Conservation (phyloP, 768 basidiomycete genomes). For the Cantharellus cinnabarinus region DNA sequence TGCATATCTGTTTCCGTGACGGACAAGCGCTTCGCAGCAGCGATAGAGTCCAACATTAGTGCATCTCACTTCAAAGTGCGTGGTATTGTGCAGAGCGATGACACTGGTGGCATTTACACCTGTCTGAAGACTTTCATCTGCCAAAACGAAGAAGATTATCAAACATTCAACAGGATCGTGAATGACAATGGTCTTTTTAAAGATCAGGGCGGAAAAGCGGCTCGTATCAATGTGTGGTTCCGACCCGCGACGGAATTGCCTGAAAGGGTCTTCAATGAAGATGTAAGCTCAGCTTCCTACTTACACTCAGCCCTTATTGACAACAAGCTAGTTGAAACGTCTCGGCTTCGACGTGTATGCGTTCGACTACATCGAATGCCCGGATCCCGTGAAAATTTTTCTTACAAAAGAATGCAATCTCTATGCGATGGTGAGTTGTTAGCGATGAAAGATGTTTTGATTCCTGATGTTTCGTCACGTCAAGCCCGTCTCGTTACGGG, state of each 20-base stretch:
- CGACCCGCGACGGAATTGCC: constrained; percentile 18
- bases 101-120: not conserved
- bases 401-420: constrained; percentile 40
- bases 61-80: constrained; percentile 41
- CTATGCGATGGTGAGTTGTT: constrained; percentile 45
- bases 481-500: constrained; percentile 42
- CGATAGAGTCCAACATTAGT: constrained; percentile 56
- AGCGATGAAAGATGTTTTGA: not conserved
- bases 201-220: constrained; percentile 16
- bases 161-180: constrained; percentile 41
- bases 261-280: constrained; percentile 23
- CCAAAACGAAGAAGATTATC: constrained; percentile 65
- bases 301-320: constrained; percentile 1
- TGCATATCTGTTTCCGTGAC: constrained; percentile 50
- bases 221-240: constrained; percentile 48
- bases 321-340: constrained; percentile 26
- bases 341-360: constrained; percentile 69
- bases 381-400: constrained; percentile 53
- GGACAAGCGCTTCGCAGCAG: constrained; percentile 36
- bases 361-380: constrained; percentile 59
- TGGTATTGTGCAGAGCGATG: not conserved
- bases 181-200: constrained; percentile 44
- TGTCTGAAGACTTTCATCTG: constrained; percentile 56
- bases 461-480: not conserved
- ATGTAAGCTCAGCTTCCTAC: constrained; percentile 22